phyloP scores from a whole-genome alignment of 352 stramenopile genomes.

The Pythium pyrilobum region DNA sequence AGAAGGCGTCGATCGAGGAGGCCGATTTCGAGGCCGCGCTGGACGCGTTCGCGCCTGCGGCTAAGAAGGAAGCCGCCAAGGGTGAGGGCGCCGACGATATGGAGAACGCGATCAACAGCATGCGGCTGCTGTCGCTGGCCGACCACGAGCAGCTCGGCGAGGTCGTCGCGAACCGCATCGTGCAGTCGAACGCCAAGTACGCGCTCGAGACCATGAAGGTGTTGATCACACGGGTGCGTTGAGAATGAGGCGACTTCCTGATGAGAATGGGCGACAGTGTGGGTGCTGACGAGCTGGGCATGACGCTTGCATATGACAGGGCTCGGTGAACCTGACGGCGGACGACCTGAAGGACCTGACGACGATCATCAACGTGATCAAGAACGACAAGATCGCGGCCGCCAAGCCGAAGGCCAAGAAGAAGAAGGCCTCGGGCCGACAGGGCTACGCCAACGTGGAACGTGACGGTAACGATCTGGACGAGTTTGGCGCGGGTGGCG shows the following conservation, averaged over 20 bases:
- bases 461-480: slow-evolving; percentile 30
- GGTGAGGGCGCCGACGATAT: slow-evolving; percentile 23
- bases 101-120: slow-evolving; percentile 39
- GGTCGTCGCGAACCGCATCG: slow-evolving; percentile 48
- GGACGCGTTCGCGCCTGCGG: slow-evolving; percentile 59
- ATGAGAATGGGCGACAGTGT: not conserved
- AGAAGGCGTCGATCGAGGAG: slow-evolving; percentile 53
- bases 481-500: slow-evolving; percentile 27
- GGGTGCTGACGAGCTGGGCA: too few relatives aligned
- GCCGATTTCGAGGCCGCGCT: slow-evolving; percentile 73
- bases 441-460: slow-evolving; percentile 81
- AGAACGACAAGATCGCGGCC: slow-evolving; percentile 83
- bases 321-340: slow-evolving; percentile 66
- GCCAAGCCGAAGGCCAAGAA: slow-evolving; percentile 84
- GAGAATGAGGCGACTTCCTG: not conserved
- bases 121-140: slow-evolving; percentile 66
- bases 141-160: slow-evolving; percentile 74
- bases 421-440: slow-evolving; percentile 75
- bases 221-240: slow-evolving; percentile 37
- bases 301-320: slow-evolving; percentile 20
- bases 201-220: slow-evolving; percentile 79
- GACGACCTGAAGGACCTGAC: slow-evolving; percentile 87
- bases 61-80: slow-evolving; percentile 29
- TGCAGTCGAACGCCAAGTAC: slow-evolving; percentile 66
- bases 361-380: slow-evolving; percentile 84